Base-by-base conservation (phyloP, 768 basidiomycete species). In the Suillus tomentosus region DNA sequence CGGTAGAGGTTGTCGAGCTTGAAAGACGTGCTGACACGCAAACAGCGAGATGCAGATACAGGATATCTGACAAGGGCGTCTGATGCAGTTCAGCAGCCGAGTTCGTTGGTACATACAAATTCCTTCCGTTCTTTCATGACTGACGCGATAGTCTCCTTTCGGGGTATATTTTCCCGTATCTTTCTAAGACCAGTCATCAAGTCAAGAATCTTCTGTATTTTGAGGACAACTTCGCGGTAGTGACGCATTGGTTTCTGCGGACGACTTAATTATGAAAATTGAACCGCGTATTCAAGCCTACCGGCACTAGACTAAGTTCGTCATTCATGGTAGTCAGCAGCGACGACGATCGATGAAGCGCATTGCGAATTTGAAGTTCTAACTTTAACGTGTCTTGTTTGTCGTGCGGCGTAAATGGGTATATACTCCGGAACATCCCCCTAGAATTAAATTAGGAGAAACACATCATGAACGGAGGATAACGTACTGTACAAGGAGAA, bases 291-390 rank as follows among this genome's bases (percentile, higher is more conserved):
- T 31, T 10, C 9, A n/a, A n/a, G 70, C 81, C 51, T 61, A 82
- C 83, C 10, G 83, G 83, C 22, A 82, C 69, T 2, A 84, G 75
- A 65, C 84, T 82, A 9, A 83, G 70, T 67, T 84, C 83, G 62
- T 81, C 78, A 57, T 77, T 68, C 80, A 84, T 83, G 2, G 79
- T 79, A 36, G 66, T 70, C 34, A 83, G 72, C 6, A 82, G 69
- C 7, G 74, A 73, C 1, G 76, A 74, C 39, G 79, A 72, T 13
- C 80, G 75, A 61, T 79, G 75, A 7, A 82, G 67, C 19, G 74
- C 67, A 62, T 78, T 79, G 45, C 83, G 80, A 40, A 79, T 80
- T 37, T 78, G 71, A 4, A 80, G 67, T 66, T 83, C 83, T 5
- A 81, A 69, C 65, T 77, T 79, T 24, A 81, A 65, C 8, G 72